phyloP scores from a whole-genome alignment of 129 eudicot genomes.

The Pittosporum tobira region DNA sequence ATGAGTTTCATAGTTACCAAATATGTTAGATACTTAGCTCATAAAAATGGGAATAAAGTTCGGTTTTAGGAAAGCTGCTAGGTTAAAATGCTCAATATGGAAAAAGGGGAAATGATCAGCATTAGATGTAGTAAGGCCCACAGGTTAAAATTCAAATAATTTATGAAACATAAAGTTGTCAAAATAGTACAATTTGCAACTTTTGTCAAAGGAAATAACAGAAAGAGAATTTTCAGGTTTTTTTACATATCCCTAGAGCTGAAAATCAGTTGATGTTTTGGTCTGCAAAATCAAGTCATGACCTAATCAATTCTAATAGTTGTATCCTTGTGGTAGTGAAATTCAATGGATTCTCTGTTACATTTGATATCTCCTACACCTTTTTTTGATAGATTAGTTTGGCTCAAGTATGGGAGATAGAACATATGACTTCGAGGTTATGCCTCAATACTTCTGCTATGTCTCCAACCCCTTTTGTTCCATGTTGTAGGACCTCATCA shows the following conservation, averaged over 20 bases:
- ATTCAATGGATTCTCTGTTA: background rate
- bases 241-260: background rate
- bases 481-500: too few species aligned
- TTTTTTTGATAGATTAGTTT: background rate
- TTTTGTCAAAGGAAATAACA: background rate
- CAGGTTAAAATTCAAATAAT: background rate
- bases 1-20: background rate
- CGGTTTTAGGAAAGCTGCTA: background rate
- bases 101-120: background rate
- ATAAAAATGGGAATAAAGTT: background rate
- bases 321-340: background rate
- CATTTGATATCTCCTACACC: background rate
- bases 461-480: too few species aligned
- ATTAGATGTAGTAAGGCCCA: background rate
- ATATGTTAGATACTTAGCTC: background rate
- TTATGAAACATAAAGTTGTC: background rate
- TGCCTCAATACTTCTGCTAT: too few species aligned
- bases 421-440: background rate
- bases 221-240: background rate
- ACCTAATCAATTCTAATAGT: background rate
- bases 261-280: background rate
- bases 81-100: background rate
- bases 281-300: background rate
- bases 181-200: too few species aligned
- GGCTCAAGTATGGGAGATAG: background rate